These are phyloP conservation scores for Penicillium polonicum DNA, from an alignment of 2,329 filamentous ascomycete species.

Conservation along the genomic window DNA sequence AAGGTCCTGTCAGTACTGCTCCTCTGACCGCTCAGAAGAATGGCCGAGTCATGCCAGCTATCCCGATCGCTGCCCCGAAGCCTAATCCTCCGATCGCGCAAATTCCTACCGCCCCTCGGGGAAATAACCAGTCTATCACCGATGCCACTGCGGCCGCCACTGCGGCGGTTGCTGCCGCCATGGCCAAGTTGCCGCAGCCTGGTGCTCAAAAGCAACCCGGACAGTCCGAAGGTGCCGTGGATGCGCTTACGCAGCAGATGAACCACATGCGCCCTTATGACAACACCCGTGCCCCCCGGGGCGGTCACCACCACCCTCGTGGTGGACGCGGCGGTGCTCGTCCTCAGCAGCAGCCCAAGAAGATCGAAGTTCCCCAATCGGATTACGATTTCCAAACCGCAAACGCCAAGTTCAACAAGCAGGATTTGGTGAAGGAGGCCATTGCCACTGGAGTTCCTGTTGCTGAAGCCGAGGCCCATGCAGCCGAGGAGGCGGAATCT, in stretches of 20 bases:
- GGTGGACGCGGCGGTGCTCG: constrained; percentile 51
- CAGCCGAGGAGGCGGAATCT: constrained; percentile 50
- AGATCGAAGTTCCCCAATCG: constrained; percentile 82
- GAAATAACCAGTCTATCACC: constrained; percentile 39
- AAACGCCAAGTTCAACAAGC: constrained; percentile 88
- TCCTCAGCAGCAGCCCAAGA: constrained; percentile 52
- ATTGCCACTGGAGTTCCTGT: constrained; percentile 73
- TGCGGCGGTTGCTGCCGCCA: constrained; percentile 51
- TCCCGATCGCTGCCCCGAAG: constrained; percentile 44
- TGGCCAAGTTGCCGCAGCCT: constrained; percentile 50
- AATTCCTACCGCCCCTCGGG: constrained; percentile 25
- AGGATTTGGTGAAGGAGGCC: constrained; percentile 83
- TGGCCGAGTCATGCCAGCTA: constrained; percentile 47
- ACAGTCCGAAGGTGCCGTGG: constrained; percentile 37
- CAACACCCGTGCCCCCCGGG: constrained; percentile 37
- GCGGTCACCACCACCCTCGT: constrained; percentile 41
- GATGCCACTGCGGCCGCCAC: constrained; percentile 51
- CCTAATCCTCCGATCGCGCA: constrained; percentile 25
- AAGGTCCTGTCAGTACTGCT: constrained; percentile 27
- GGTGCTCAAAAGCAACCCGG: constrained; percentile 36
- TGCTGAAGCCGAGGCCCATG: constrained; percentile 51
- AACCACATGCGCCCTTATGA: constrained; percentile 47
- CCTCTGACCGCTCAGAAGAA: constrained; percentile 37
- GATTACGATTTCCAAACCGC: constrained; percentile 89
- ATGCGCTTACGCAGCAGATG: constrained; percentile 47